These are phyloP conservation scores for Penicillium lagena DNA, from an alignment of 495 filamentous ascomycete genomes.

Conservation along the genomic window DNA sequence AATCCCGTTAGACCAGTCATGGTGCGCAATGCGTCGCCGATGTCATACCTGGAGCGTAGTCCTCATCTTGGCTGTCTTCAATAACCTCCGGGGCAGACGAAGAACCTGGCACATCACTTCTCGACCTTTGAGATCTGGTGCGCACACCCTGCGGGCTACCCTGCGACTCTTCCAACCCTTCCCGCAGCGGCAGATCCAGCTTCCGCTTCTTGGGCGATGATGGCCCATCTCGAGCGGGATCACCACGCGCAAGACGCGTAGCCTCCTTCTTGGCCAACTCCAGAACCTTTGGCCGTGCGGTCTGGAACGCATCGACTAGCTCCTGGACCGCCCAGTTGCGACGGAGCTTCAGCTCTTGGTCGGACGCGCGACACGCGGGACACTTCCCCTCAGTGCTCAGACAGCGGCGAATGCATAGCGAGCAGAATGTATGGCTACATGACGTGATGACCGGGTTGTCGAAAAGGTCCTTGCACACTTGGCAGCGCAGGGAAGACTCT, in stretches of 20 bases:
- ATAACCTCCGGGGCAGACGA: constrained; percentile 14
- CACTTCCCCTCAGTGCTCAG: constrained; percentile 78
- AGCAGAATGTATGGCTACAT: constrained; percentile 96
- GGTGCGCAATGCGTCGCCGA: constrained; percentile 5
- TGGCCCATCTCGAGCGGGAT: constrained; percentile 9
- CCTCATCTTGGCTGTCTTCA: constrained; percentile 36
- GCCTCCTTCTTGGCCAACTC: constrained; percentile 47
- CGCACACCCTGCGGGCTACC: no score
- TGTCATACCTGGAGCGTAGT: constrained; percentile 24
- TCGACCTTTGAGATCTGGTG: constrained; percentile 11
- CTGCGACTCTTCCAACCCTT: neutral
- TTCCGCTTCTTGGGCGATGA: constrained; percentile 37
- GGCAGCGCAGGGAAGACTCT: constrained; percentile 83
- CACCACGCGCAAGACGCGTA: constrained; percentile 9
- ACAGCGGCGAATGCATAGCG: constrained; percentile 82
- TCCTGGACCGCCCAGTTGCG: constrained; percentile 80
- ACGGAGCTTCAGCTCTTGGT: constrained; percentile 78
- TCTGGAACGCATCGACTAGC: constrained; percentile 71
- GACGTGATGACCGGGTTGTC: constrained; percentile 87
- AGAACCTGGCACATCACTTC: no score
- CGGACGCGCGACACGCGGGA: constrained; percentile 67
- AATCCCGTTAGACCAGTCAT: constrained; percentile 20
- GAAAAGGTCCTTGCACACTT: constrained; percentile 98
- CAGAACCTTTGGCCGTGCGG: constrained; percentile 55
- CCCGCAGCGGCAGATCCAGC: constrained; percentile 18